phyloP scores from a whole-genome alignment of 345 rosid species.

The Lepidium sativum region DNA sequence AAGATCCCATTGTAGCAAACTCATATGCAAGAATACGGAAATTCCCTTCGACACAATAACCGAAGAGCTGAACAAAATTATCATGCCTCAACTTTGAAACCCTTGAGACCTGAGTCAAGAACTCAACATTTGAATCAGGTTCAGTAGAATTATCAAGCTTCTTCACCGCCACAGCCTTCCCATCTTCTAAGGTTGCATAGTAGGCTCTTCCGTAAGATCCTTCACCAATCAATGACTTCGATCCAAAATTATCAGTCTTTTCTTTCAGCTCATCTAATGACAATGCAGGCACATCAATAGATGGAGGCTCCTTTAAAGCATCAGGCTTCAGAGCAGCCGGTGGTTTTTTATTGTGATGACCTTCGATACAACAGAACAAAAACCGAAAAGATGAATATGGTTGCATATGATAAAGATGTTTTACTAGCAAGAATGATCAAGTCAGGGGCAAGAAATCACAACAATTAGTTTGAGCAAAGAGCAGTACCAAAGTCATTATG shows the following conservation, averaged over 20 bases:
- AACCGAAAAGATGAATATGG: neutral
- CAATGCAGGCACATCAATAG: conserved; percentile 53
- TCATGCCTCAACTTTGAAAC: conserved; percentile 87
- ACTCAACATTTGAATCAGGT: conserved; percentile 70
- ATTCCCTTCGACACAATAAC: conserved; percentile 88
- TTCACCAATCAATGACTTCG: conserved; percentile 69
- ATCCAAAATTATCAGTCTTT: conserved; percentile 54
- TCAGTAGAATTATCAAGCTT: conserved; percentile 74
- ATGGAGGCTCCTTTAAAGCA: conserved; percentile 56
- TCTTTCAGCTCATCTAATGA: conserved; percentile 59
- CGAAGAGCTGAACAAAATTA: conserved; percentile 66
- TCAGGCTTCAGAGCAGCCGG: conserved; percentile 52
- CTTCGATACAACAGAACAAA: neutral
- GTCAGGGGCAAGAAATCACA: neutral
- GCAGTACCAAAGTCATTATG: conserved; percentile 17
- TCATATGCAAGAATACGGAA: conserved; percentile 85
- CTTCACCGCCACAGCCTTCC: conserved; percentile 67
- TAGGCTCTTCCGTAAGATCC: conserved; percentile 92
- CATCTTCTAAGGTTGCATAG: conserved; percentile 58
- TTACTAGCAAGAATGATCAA: neutral
- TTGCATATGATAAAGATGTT: neutral
- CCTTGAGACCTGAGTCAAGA: conserved; percentile 85
- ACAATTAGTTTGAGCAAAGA: neutral
- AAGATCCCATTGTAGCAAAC: conserved; percentile 97
- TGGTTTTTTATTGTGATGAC: conserved; percentile 27